Conservation (phyloP, 2,329 filamentous ascomycete species). For the Aspergillus sp. region DNA sequence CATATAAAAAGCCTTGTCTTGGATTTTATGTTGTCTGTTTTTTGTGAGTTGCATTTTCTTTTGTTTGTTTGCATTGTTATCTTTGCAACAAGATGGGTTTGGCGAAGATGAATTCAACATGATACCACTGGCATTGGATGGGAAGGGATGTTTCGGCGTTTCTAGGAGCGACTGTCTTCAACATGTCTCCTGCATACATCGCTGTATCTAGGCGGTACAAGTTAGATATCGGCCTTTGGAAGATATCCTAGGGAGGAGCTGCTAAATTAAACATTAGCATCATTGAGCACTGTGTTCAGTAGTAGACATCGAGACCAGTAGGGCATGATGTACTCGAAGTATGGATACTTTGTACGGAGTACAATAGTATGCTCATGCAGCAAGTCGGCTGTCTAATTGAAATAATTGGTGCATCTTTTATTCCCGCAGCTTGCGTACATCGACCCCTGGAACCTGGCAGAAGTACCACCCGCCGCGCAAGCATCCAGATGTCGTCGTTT, state of each 20-base stretch:
- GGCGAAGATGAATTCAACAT: slow-evolving; percentile 43
- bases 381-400: too few relatives aligned
- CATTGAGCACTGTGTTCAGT: slow-evolving; percentile 4
- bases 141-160: slow-evolving; percentile 38
- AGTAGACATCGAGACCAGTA: too few relatives aligned
- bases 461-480: too few relatives aligned
- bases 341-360: too few relatives aligned
- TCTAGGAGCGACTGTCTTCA: slow-evolving; percentile 37
- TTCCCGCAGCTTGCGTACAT: too few relatives aligned
- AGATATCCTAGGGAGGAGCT: slow-evolving; percentile 10
- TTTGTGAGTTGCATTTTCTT: slow-evolving; percentile 21
- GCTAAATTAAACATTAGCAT: slow-evolving; percentile 35
- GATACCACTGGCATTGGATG: slow-evolving; percentile 41
- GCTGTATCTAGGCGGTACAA: slow-evolving; percentile 6
- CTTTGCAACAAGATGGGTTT: slow-evolving; percentile 27
- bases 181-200: slow-evolving; percentile 23
- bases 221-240: slow-evolving; percentile 5
- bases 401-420: too few relatives aligned
- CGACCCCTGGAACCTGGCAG: too few relatives aligned
- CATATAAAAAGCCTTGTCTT: slow-evolving; percentile 23
- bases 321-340: too few relatives aligned
- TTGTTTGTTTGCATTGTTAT: slow-evolving; percentile 34
- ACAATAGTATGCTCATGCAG: too few relatives aligned
- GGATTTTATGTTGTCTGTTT: slow-evolving; percentile 24
- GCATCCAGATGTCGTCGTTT: too few relatives aligned